Base-by-base conservation (phyloP, 805 yeast genomes). In the Pichia exigua region DNA sequence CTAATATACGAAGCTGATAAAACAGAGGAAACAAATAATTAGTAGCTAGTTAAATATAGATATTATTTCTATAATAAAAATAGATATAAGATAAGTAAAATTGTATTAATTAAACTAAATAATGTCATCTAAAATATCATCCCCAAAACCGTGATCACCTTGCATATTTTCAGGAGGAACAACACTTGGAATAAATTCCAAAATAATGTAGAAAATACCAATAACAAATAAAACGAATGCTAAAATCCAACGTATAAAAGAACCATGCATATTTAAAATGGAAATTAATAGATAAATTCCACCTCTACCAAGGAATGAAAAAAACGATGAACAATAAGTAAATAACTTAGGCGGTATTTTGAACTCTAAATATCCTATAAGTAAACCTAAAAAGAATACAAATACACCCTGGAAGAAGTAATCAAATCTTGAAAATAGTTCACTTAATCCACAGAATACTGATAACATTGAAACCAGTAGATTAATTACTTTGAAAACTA, bases 121-220 rank as follows among this genome's bases (percentile, higher is more conserved):
- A 40, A 68, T 63, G 55, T 68, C 72, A 35, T 67, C 71, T 17
- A 66, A 54, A 18, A 61, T 68, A 51, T 67, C 70, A 26, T 66
- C 57, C 18, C 65, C 54, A 18, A 67, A 55, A 4, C 70, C 70
- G 39, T 73, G 73, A 43, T 73, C 82, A 40, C 75, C 69, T 61
- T 77, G 85, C 87, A 89, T 87, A 68, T 85, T 87, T 52, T 79
- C 85, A 20, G 96, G 97, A 28, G 90, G 85, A 49, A 86, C 83
- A 42, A 87, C 72, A 54, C 85, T 78, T 20, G 91, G 89, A 27
- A 86, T 67, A 47, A 85, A 83, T 66, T 88, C 94, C 61, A 88
- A 74, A 1, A 69, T 78, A 46, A 76, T 63, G 66, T 74, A 88
- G 3, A 68, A 77, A 22, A 79, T 62, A 28, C 96, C 96, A 24